Conservation (phyloP, 2,329 filamentous ascomycete species). For the Coniella vitis region DNA sequence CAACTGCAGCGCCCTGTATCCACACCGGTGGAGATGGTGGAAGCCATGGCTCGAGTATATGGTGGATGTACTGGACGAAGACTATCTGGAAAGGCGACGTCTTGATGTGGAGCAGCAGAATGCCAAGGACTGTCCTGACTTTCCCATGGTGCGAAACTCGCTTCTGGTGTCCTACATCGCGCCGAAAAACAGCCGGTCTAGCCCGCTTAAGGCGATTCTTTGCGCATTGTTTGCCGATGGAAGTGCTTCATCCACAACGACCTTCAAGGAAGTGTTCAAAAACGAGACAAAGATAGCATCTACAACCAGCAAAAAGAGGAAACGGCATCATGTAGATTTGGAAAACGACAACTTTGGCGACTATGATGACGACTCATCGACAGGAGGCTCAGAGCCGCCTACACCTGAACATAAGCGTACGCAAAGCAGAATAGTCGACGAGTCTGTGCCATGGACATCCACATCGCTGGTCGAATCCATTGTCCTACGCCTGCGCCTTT, state of each 20-base stretch:
- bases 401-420: constrained; percentile 34
- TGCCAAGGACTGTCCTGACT: constrained; percentile 20
- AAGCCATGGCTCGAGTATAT: constrained; percentile 72
- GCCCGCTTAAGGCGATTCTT: constrained; percentile 48
- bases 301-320: constrained; percentile 41
- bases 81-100: constrained; percentile 54
- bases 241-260: constrained; percentile 39
- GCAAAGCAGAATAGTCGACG: constrained; percentile 26
- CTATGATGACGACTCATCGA: constrained; percentile 47
- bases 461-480: constrained; percentile 47
- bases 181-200: constrained; percentile 34
- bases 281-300: constrained; percentile 51
- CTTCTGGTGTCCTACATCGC: constrained; percentile 56
- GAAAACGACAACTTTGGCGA: constrained; percentile 55
- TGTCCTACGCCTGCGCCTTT: constrained; percentile 54
- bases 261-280: constrained; percentile 61
- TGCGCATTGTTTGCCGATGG: constrained; percentile 64
- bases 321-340: constrained; percentile 45
- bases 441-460: constrained; percentile 20
- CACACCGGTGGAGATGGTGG: constrained; percentile 76
- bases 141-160: constrained; percentile 39
- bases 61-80: constrained; percentile 67
- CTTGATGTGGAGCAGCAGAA: constrained; percentile 33
- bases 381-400: constrained; percentile 38
- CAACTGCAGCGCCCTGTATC: constrained; percentile 72